phyloP scores from a whole-genome alignment of 2,329 filamentous ascomycete genomes.

The Thermoascus crustaceus region DNA sequence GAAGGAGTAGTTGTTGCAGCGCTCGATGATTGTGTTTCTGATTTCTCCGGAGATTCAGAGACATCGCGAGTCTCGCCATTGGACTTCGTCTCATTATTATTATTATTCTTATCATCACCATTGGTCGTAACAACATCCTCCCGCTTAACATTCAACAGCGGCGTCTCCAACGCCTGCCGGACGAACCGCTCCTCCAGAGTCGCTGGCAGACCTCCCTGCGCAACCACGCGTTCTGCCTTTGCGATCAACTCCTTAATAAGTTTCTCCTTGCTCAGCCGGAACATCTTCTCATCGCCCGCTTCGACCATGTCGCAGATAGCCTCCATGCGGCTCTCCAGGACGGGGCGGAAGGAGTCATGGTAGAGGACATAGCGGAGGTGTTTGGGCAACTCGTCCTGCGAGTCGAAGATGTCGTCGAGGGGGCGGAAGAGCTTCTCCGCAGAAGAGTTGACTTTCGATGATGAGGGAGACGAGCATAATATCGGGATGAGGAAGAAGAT shows the following conservation, averaged over 20 bases:
- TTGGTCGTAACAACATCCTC: slow-evolving; percentile 37
- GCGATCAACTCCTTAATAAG: slow-evolving; percentile 55
- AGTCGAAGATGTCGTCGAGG: slow-evolving; percentile 43
- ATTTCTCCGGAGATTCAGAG: slow-evolving; percentile 18
- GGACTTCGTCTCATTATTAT: slow-evolving; percentile 14
- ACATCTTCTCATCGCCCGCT: slow-evolving; percentile 78
- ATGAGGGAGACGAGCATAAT: slow-evolving; percentile 44
- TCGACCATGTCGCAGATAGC: slow-evolving; percentile 74
- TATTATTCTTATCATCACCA: slow-evolving; percentile 16
- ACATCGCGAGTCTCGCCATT: slow-evolving; percentile 19
- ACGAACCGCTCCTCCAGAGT: slow-evolving; percentile 86
- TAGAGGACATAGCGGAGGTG: slow-evolving; percentile 35
- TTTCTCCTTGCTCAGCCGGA: slow-evolving; percentile 65
- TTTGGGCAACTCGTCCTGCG: slow-evolving; percentile 32
- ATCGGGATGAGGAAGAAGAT: slow-evolving; percentile 75
- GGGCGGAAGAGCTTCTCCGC: slow-evolving; percentile 37
- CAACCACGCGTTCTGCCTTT: slow-evolving; percentile 66
- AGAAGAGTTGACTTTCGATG: slow-evolving; percentile 36
- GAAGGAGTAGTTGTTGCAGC: slow-evolving; percentile 28
- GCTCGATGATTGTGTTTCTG: slow-evolving; percentile 25
- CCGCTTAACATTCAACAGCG: slow-evolving; percentile 60
- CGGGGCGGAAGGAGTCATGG: slow-evolving; percentile 29
- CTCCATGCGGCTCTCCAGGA: slow-evolving; percentile 58
- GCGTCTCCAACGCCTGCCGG: slow-evolving; percentile 63
- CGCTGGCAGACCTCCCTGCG: slow-evolving; percentile 56